Conservation (phyloP, 805 yeast genomes). For the Wickerhamia fluorescens region DNA sequence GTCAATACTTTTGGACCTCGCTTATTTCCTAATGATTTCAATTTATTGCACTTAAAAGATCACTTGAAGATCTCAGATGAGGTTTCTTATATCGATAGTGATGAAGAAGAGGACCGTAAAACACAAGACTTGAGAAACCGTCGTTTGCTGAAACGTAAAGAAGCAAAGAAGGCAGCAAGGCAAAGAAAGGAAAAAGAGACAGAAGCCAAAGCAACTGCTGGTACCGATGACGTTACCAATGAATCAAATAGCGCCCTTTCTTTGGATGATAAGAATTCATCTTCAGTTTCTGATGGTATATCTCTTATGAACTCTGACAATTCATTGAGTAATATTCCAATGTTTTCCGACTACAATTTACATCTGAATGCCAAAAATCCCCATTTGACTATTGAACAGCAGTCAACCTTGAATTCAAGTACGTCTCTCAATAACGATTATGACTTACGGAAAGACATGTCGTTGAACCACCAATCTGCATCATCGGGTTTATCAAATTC, state of each 20-base stretch:
- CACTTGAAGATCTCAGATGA: slow-evolving; percentile 20
- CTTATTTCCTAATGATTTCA: slow-evolving; percentile 75
- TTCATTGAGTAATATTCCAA: slow-evolving; percentile 58
- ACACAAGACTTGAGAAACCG: slow-evolving; percentile 42
- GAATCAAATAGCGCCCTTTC: slow-evolving; percentile 14
- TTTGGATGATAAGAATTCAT: slow-evolving; percentile 15
- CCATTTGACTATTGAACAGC: slow-evolving; percentile 14
- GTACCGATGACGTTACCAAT: slow-evolving; percentile 6
- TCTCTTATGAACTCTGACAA: slow-evolving; percentile 57
- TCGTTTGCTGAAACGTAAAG: slow-evolving; percentile 25
- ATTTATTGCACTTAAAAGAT: slow-evolving; percentile 42
- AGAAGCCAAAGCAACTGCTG: slow-evolving; percentile 3
- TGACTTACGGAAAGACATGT: slow-evolving; percentile 5
- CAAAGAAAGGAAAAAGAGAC: too few relatives aligned
- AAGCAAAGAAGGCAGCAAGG: slow-evolving; percentile 11
- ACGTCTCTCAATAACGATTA: slow-evolving; percentile 30
- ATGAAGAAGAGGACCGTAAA: slow-evolving; percentile 44
- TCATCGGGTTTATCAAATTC: too few relatives aligned
- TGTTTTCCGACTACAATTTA: slow-evolving; percentile 45
- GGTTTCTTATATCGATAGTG: slow-evolving; percentile 31
- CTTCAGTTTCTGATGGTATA: slow-evolving; percentile 51
- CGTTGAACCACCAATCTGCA: slow-evolving; percentile 3
- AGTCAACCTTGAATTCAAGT: slow-evolving; percentile 22
- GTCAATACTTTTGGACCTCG: slow-evolving; percentile 81
- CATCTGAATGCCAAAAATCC: slow-evolving; percentile 24